These are phyloP conservation scores for Mitragyna speciosa DNA, from an alignment of 257 asterid genomes.

Conservation along the genomic window DNA sequence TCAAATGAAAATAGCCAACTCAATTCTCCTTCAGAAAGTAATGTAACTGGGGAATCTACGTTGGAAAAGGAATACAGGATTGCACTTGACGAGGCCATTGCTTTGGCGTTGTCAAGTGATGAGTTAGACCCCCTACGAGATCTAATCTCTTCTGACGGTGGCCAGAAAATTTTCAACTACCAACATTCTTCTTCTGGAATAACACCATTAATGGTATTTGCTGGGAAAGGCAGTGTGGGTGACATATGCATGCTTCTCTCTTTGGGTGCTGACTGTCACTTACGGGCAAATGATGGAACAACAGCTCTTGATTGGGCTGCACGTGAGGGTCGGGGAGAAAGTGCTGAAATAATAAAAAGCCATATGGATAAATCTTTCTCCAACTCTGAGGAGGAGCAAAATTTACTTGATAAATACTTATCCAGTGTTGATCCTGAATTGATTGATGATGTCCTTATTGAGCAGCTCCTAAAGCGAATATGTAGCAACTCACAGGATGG, in stretches of 20 bases:
- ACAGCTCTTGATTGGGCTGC: slow-evolving; percentile 78
- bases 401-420: slow-evolving; percentile 70
- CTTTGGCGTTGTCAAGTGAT: slow-evolving; percentile 58
- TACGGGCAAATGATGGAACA: slow-evolving; percentile 53
- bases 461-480: slow-evolving; percentile 65
- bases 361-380: slow-evolving; percentile 53
- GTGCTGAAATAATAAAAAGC: slow-evolving; percentile 61
- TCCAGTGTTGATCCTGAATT: slow-evolving; percentile 64
- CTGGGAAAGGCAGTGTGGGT: slow-evolving; percentile 69
- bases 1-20: slow-evolving; percentile 41
- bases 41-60: slow-evolving; percentile 32
- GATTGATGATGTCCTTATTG: slow-evolving; percentile 76
- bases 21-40: slow-evolving; percentile 23
- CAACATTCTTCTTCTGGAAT: slow-evolving; percentile 76
- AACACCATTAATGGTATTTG: slow-evolving; percentile 86
- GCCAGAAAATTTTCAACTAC: slow-evolving; percentile 50
- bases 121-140: slow-evolving; percentile 74
- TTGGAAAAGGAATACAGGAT: slow-evolving; percentile 58
- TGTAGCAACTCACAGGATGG: slow-evolving; percentile 69
- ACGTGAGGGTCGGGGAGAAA: slow-evolving; percentile 50
- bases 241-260: slow-evolving; percentile 90
- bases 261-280: slow-evolving; percentile 62
- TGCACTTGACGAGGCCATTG: slow-evolving; percentile 84
- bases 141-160: slow-evolving; percentile 59
- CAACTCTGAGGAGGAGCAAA: slow-evolving; percentile 44